Evolutionary conservation across 352 stramenopile species (phyloP).

Genomic region (Pythium sp.): DNA sequence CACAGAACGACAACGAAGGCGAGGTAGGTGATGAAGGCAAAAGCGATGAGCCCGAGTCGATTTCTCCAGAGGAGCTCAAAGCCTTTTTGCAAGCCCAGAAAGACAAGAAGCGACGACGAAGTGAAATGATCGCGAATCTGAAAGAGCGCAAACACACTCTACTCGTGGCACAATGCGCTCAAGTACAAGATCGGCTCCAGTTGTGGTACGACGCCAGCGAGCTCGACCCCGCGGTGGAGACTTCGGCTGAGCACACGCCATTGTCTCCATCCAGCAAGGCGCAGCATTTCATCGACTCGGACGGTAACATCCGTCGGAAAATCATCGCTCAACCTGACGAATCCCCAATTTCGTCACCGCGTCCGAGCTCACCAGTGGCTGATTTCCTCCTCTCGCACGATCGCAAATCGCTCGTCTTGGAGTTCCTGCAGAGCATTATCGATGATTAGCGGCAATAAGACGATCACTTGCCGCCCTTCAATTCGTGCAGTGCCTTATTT

Average conservation of each 20-base stretch:
- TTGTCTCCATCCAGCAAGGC: constrained; percentile 26
- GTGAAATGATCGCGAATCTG: constrained; percentile 21
- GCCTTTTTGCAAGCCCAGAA: not conserved
- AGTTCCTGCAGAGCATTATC: constrained; percentile 32
- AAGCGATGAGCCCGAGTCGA: not conserved
- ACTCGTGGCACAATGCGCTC: constrained; percentile 19
- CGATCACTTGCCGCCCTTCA: not conserved
- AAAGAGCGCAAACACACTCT: constrained; percentile 26
- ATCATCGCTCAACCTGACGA: not conserved
- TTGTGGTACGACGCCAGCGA: constrained; percentile 31
- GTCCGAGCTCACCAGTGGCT: not conserved
- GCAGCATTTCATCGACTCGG: constrained; percentile 27
- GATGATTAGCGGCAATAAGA: constrained; percentile 18
- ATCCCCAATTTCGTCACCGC: not conserved
- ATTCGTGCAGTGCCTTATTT: not conserved
- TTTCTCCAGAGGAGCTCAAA: constrained; percentile 4
- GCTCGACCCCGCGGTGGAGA: constrained; percentile 29
- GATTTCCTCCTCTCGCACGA: not conserved
- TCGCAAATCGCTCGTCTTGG: constrained; percentile 25
- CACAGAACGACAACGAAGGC: not conserved
- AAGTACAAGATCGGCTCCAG: constrained; percentile 24
- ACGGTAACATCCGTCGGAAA: constrained; percentile 38
- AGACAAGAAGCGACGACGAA: constrained; percentile 22
- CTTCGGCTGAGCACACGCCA: constrained; percentile 24
- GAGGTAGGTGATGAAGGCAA: not conserved